Conservation (phyloP, 2,329 filamentous ascomycete genomes). For the Trichoderma afroharzianum region DNA sequence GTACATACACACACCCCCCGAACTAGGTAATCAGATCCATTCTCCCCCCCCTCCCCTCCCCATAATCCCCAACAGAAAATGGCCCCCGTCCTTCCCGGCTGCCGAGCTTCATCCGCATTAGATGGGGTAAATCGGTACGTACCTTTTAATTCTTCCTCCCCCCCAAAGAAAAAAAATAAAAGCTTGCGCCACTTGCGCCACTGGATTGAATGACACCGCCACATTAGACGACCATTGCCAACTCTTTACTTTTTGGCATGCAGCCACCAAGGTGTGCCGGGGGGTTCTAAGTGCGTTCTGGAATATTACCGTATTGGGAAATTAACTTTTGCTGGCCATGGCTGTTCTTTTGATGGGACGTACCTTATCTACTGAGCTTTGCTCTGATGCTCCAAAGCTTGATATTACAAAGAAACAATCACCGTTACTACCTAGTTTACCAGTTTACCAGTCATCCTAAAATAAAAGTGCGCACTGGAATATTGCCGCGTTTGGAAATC, state of each 20-base stretch:
- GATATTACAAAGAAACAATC: background rate
- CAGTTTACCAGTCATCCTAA: background rate
- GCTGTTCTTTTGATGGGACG: background rate
- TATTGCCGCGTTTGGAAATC: no score
- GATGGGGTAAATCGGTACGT: background rate
- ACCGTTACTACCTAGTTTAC: no score
- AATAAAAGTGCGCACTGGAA: no score
- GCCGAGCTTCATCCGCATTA: background rate
- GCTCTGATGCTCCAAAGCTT: background rate
- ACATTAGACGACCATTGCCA: background rate
- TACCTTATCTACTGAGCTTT: background rate
- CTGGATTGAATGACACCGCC: background rate
- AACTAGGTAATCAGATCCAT: background rate
- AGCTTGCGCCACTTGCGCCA: background rate
- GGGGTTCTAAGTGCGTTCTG: background rate
- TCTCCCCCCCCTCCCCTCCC: background rate
- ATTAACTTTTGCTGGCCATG: background rate
- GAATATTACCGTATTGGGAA: background rate
- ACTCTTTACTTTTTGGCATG: background rate
- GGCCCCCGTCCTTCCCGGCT: background rate
- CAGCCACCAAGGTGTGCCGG: background rate
- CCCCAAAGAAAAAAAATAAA: background rate
- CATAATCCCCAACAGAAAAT: constrained; percentile 14
- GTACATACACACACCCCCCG: background rate
- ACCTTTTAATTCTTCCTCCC: background rate